Evolutionary conservation across 176 grass and related monocot genomes (phyloP).

Genomic region (Raddia distichophylla): DNA sequence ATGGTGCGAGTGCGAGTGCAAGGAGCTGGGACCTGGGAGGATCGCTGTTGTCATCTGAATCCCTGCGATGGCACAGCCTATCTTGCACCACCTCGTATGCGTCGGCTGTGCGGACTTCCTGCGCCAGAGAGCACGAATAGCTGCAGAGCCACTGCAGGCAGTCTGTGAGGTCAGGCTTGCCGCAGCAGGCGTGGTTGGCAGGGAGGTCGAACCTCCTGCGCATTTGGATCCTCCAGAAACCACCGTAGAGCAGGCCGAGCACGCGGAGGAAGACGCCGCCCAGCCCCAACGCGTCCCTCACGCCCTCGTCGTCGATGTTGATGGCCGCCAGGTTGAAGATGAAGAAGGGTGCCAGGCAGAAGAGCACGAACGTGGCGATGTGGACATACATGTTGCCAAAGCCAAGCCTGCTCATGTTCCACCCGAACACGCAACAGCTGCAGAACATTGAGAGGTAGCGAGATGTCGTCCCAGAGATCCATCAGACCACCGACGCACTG

Average conservation of each 20-base stretch:
- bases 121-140: constrained; percentile 65
- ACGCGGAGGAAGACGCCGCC: constrained; percentile 63
- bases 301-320: constrained; percentile 61
- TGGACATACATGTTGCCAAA: constrained; percentile 87
- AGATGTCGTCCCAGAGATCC: constrained; percentile 79
- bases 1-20: too few relatives aligned
- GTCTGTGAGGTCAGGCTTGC: constrained; percentile 56
- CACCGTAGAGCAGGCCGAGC: constrained; percentile 74
- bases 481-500: constrained; percentile 55
- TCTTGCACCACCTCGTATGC: constrained; percentile 62
- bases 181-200: constrained; percentile 47
- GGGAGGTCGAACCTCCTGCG: constrained; percentile 69
- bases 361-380: constrained; percentile 66
- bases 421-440: constrained; percentile 86
- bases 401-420: constrained; percentile 71
- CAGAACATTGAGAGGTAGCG: constrained; percentile 75
- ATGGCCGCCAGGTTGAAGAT: constrained; percentile 80
- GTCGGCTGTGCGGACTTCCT: constrained; percentile 78
- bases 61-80: neutral
- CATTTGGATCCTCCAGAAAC: constrained; percentile 92
- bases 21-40: too few relatives aligned
- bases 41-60: too few relatives aligned
- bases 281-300: constrained; percentile 53
- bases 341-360: constrained; percentile 85
- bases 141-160: constrained; percentile 71